Evolutionary conservation across 495 filamentous ascomycete genomes (phyloP), one percentile per base, ranked within the genome.

Genomic region (Physcia stellaris): DNA sequence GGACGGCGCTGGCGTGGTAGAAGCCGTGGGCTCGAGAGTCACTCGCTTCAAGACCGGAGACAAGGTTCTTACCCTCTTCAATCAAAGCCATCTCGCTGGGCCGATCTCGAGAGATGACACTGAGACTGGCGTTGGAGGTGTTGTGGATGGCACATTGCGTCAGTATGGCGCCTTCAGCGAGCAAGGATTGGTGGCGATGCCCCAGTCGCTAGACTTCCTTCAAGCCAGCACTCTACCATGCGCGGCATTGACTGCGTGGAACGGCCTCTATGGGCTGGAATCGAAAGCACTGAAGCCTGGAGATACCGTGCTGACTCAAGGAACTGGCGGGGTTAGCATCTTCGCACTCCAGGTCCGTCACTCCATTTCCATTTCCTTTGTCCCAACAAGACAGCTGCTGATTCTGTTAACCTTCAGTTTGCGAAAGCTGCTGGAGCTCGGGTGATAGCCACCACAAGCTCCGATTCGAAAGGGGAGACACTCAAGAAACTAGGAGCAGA

Each of bases 391-490:
- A 2, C 21, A 23, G 15, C 20, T 3, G 15, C 0, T 13, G 39
- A n/a, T 21, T 18, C 19, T 30, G 42, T 4, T 28, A 24, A 24
- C 13, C 28, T 41, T 21, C 54, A 86, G 70, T 88, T 90, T 47
- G 85, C 85, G 32, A 88, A 85, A 58, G 81, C 82, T 0, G 80
- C 79, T 9, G 83, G 85, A 27, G 85, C 84, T 3, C 75, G 46
- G 5, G 80, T 90, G 22, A 88, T 93, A 41, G 74, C 82, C 0
- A 90, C 84, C 0, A 90, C 84, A 0, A 85, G 79, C 0, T 75
- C 73, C 2, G 62, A 64, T 0, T 57, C 62, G 16, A 90, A 90
- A 62, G 76, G 54, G 11, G 65, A 79, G 30, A 60, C 60, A 19
- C 59, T 87, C 38, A 83, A 79, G 60, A 58, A 77, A 43, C 66